Percentiles rank a stretch among this genome's conserved stretches.
These are phyloP conservation scores for Aspergillaceae sp. DNA, from an alignment of 2,329 filamentous ascomycete genomes.

Conservation along the genomic window DNA sequence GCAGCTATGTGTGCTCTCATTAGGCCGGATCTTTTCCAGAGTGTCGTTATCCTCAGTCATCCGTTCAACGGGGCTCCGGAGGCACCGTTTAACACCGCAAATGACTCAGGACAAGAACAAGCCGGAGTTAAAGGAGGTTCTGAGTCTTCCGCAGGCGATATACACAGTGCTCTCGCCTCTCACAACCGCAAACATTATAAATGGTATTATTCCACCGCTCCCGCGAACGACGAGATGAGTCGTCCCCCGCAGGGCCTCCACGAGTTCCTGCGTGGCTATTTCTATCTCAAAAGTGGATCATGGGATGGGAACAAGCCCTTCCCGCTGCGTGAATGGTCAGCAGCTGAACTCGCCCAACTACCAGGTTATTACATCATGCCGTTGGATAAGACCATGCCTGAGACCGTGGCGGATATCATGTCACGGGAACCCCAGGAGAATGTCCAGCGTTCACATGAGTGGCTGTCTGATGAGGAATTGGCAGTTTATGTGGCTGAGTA, in stretches of 20 bases:
- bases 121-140: background rate
- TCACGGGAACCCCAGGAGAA: slow-evolving; percentile 34
- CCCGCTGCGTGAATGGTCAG: slow-evolving; percentile 49
- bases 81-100: slow-evolving; percentile 42
- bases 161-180: slow-evolving; percentile 49
- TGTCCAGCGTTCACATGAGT: slow-evolving; percentile 34
- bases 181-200: slow-evolving; percentile 61
- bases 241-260: slow-evolving; percentile 42
- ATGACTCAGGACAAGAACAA: slow-evolving; percentile 8
- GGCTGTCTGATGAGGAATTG: slow-evolving; percentile 53
- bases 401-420: slow-evolving; percentile 50
- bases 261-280: slow-evolving; percentile 57
- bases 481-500: slow-evolving; percentile 54
- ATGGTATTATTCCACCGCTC: slow-evolving; percentile 43
- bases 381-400: slow-evolving; percentile 49
- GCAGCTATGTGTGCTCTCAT: slow-evolving; percentile 53
- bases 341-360: slow-evolving; percentile 49
- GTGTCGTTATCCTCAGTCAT: slow-evolving; percentile 56
- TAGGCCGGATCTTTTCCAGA: slow-evolving; percentile 56
- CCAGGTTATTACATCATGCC: slow-evolving; percentile 64
- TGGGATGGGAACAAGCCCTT: slow-evolving; percentile 49
- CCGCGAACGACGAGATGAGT: slow-evolving; percentile 31
- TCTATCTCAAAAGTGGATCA: slow-evolving; percentile 58
- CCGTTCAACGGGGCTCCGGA: slow-evolving; percentile 49
- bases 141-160: slow-evolving; percentile 28